Conservation (phyloP, 1,284 basidiomycete species). For the Earliella scabrosa region DNA sequence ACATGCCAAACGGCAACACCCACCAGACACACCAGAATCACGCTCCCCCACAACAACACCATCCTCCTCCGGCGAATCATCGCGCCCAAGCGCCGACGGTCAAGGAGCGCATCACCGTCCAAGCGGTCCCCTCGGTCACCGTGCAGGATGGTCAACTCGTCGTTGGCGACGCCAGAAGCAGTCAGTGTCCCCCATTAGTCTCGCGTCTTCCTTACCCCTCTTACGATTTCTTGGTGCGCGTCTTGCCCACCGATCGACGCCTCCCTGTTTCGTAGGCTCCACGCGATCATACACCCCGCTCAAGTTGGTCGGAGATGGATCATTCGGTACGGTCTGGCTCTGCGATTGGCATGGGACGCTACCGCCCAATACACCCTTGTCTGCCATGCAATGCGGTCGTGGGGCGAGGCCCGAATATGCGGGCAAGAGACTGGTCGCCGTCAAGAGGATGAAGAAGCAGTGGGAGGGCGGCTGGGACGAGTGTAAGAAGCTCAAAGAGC, state of each 20-base stretch:
- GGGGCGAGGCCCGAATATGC: slow-evolving; percentile 93
- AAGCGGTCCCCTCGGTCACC: slow-evolving; percentile 74
- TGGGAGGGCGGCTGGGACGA: slow-evolving; percentile 99
- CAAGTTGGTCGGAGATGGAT: slow-evolving; percentile 94
- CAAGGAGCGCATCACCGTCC: slow-evolving; percentile 65
- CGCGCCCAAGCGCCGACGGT: slow-evolving; percentile 33
- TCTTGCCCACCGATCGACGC: slow-evolving; percentile 14
- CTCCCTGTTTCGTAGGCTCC: slow-evolving; percentile 35
- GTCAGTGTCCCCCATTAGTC: slow-evolving; percentile 47
- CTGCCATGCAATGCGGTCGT: slow-evolving; percentile 90
- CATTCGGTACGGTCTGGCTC: slow-evolving; percentile 97
- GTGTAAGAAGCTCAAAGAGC: slow-evolving; percentile 93
- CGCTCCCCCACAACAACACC: slow-evolving; percentile 32
- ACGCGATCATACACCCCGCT: slow-evolving; percentile 56
- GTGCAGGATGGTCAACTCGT: slow-evolving; percentile 67
- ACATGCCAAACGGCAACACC: slow-evolving; percentile 36
- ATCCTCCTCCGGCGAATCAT: slow-evolving; percentile 27
- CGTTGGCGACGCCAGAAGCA: slow-evolving; percentile 71
- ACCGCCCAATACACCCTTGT: slow-evolving; percentile 84
- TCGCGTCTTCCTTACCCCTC: slow-evolving; percentile 19
- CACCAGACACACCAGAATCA: slow-evolving; percentile 28
- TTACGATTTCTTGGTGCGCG: slow-evolving; percentile 8
- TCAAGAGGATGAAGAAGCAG: slow-evolving; percentile 98
- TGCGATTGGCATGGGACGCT: slow-evolving; percentile 99
- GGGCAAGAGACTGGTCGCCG: slow-evolving; percentile 93